Conservation (phyloP, 2,329 filamentous ascomycete species). For the Sporothrix inflata region DNA sequence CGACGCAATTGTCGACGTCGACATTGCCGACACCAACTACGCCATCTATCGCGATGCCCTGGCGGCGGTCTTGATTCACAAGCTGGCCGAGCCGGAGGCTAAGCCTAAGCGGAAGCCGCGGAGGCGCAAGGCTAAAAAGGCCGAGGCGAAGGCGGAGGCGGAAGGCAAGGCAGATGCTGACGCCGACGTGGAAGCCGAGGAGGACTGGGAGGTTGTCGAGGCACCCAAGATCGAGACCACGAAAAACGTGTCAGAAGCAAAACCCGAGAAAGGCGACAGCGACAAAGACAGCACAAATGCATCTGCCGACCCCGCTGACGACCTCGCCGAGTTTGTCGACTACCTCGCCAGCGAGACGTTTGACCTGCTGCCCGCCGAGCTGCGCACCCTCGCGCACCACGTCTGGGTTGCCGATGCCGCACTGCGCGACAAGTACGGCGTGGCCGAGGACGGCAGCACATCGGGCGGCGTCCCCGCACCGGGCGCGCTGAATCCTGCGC, state of each 20-base stretch:
- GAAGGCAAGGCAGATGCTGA: neutral
- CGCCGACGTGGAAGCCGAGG: neutral
- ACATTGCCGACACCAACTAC: conserved; percentile 53
- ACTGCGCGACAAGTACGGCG: conserved; percentile 58
- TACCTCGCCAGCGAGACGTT: conserved; percentile 76
- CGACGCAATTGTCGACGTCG: conserved; percentile 25
- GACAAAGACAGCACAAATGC: conserved; percentile 35
- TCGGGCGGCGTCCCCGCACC: neutral
- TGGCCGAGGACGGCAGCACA: conserved; percentile 34
- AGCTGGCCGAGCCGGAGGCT: conserved; percentile 48
- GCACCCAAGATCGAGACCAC: neutral
- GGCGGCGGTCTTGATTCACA: conserved; percentile 68
- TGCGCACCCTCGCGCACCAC: conserved; percentile 66
- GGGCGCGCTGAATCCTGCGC: conserved; percentile 54
- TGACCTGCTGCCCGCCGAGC: conserved; percentile 60
- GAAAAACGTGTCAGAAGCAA: too few relatives aligned
- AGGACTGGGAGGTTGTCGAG: neutral
- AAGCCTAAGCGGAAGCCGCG: conserved; percentile 18
- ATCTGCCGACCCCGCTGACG: conserved; percentile 53
- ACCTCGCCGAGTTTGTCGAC: conserved; percentile 79
- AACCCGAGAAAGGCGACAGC: conserved; percentile 30
- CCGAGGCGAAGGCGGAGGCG: neutral
- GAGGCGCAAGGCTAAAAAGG: conserved; percentile 4
- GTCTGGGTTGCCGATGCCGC: conserved; percentile 52
- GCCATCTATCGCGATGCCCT: conserved; percentile 75